Base-by-base conservation (phyloP, 225 moss, liverwort and hornwort species). In the Marchantia polymorpha region DNA sequence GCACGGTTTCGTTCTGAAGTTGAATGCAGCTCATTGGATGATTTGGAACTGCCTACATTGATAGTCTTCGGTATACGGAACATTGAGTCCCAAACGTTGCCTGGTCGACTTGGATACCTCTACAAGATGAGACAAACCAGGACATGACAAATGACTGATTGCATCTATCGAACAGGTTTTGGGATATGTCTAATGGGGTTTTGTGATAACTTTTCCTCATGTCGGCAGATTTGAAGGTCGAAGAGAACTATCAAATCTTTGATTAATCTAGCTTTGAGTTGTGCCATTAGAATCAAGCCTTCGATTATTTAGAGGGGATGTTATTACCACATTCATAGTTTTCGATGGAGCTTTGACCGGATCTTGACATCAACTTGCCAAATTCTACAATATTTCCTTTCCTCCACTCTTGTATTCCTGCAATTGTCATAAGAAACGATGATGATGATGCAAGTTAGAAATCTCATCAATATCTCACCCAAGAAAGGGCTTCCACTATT, bases 271-370 rank as follows among this genome's bases (percentile, higher is more conserved):
- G 17, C 7, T 50, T n/a, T 22, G n/a, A n/a, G 49, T 47, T 65
- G 65, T 27, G 14, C 0, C 27, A n/a, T 19, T 22, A 23, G 53
- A 7, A 51, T 15, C 27, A 25, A 39, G 39, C 39, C 39, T 39
- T 39, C 15, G 26, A 73, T 73, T 9, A 10, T 73, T 1, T 11
- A 13, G 15, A 7, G 27, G 7, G 11, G 48, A 29, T 27, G 15
- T 67, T 73, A n/a, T 84, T 87, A 91, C 99, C 99, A 82, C 99
- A 95, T 84, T 99, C 95, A 75, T 99, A 94, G 78, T 93, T 89
- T 50, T 92, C 72, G 58, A 99, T 91, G 27, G 95, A 99, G 81
- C 99, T 99, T 82, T 89, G 87, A 80, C 99, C 97, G 25, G 99
- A 99, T 59, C 87, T 86, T 61, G 93, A 90, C 87, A 99, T 93